Evolutionary conservation across 2,329 filamentous ascomycete species (phyloP), one percentile per base, ranked within the genome.

Genomic region (Kalmusia sp.): DNA sequence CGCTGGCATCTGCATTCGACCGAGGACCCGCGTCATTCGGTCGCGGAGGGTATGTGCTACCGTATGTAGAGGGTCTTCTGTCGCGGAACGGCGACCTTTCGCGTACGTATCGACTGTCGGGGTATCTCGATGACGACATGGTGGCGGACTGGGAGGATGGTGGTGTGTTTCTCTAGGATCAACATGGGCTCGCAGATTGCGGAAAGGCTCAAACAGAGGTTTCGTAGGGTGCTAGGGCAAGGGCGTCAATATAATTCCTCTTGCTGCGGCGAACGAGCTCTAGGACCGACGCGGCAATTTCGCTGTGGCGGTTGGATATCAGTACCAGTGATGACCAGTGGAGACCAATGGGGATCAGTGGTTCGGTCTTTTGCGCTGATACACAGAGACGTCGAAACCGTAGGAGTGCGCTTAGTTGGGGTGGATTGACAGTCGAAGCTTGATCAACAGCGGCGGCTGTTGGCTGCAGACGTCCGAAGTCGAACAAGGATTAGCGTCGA

Each of bases 51-150:
- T 84, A 87, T 27, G 79, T 73, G 55, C 84, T 79, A 41, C 77
- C 79, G 64, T 87, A 85, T 48, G 80, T 84, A n/a, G 87, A 87
- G 45, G 88, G 85, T 51, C 91, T 85, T 52, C 70, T 61, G 69
- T 93, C 90, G 59, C 82, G 81, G 65, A 91, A 91, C 31, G 77
- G 77, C 14, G 77, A 76, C 49, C 75, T 70, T 59, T 77, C 77
- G 63, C 78, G 76, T 51, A 77, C 63, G 57, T 71, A 74, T 63
- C 70, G 62, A 65, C 56, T 67, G 61, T 72, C 69, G 49, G 66
- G 64, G 55, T 72, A 71, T 45, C 70, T 65, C 49, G 66, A 69
- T 44, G 70, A 67, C 57, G 71, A 73, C 71, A 74, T 73, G 35
- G 28, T 58, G 54, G 33, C 46, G 44, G 14, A 47, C 39, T 52